A percentile compares a stretch with the other conserved stretches of the same genome.
phyloP scores from a whole-genome alignment of 2,329 filamentous ascomycete genomes.

The Lasiodiplodia citricola region DNA sequence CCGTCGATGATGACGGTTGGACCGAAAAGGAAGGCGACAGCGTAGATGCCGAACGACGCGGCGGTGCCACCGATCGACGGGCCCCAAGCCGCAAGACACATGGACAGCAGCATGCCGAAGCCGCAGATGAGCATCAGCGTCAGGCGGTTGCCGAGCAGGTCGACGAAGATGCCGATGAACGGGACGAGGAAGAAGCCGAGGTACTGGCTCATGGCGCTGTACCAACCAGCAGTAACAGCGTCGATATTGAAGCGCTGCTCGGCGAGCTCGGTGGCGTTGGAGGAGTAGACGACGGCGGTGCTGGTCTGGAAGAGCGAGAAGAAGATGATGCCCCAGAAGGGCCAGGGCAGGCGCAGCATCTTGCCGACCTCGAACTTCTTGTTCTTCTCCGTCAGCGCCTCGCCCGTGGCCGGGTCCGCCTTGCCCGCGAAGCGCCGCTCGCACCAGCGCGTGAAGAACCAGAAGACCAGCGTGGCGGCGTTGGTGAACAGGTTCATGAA shows the following conservation, averaged over 20 bases:
- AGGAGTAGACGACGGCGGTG: slow-evolving; percentile 59
- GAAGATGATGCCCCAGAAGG: slow-evolving; percentile 61
- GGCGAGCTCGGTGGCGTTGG: slow-evolving; percentile 66
- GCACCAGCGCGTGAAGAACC: slow-evolving; percentile 60
- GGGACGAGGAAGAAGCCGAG: slow-evolving; percentile 65
- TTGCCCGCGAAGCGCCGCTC: slow-evolving; percentile 55
- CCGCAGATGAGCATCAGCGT: slow-evolving; percentile 54
- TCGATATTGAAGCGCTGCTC: slow-evolving; percentile 64
- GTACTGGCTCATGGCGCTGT: slow-evolving; percentile 63
- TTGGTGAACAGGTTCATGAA: slow-evolving; percentile 71
- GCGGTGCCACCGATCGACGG: slow-evolving; percentile 58
- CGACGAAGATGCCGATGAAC: slow-evolving; percentile 61
- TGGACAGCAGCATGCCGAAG: slow-evolving; percentile 57
- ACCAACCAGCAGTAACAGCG: slow-evolving; percentile 64
- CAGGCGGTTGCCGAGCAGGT: slow-evolving; percentile 61
- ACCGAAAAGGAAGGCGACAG: slow-evolving; percentile 60
- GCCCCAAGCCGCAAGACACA: slow-evolving; percentile 61
- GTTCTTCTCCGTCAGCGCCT: slow-evolving; percentile 58
- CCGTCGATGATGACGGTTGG: slow-evolving; percentile 66
- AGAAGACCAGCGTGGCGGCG: slow-evolving; percentile 58
- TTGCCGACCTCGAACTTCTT: slow-evolving; percentile 57
- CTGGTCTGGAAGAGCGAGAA: slow-evolving; percentile 66
- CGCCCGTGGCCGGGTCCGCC: slow-evolving; percentile 62
- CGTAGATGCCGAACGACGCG: slow-evolving; percentile 65
- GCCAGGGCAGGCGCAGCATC: slow-evolving; percentile 64